Base-by-base conservation (phyloP, 2,329 filamentous ascomycete genomes). In the Sphaerulina populicola region DNA sequence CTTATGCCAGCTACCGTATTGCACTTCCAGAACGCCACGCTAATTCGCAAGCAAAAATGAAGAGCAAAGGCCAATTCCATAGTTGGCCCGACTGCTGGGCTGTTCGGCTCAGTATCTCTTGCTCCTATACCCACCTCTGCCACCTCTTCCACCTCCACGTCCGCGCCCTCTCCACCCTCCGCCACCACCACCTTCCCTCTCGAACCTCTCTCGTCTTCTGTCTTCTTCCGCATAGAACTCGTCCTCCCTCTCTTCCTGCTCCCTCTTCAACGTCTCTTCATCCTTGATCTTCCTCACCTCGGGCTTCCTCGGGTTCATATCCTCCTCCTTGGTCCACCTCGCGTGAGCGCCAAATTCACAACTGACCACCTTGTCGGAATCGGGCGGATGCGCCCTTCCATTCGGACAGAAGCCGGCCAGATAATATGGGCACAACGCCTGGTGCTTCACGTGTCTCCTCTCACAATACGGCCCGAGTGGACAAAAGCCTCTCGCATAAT, bases 381-480 rank as follows among this genome's bases (percentile, higher is more conserved):
- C 65, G 4, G 67, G 66, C 2, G 65, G 64, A 35, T 65, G 62
- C 3, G 60, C 56, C 15, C 66, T 54, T 0, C 83, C 91, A 49
- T 94, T 86, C 0, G 93, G 93, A 67, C 93, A 98, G 73, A 98
- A 98, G 1, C 93, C 93, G 6, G 88, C 88, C 12, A 97, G 74
- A 66, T 94, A 98, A 68, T 85, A 95, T 1, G 76, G 76, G 66
- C 93, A 98, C 6, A 95, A 69, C 58, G 79, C 82, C 31, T 66
- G 63, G 57, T 86, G 82, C 53, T 89, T 81, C 51, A 94, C 83
- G 70, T 98, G 93, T 60, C 90, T 86, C 71, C 95, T 89, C 21
- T 85, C 82, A 70, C 93, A 98, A 53, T 80, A 72, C 1, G 90
- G 89, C 0, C 93, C 93, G 8, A 97, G 77, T 14, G 88, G 88